A percentile compares a stretch with the other conserved stretches of the same genome.
Conservation (phyloP, 768 basidiomycete species). For the Clitopilus hobsonii region DNA sequence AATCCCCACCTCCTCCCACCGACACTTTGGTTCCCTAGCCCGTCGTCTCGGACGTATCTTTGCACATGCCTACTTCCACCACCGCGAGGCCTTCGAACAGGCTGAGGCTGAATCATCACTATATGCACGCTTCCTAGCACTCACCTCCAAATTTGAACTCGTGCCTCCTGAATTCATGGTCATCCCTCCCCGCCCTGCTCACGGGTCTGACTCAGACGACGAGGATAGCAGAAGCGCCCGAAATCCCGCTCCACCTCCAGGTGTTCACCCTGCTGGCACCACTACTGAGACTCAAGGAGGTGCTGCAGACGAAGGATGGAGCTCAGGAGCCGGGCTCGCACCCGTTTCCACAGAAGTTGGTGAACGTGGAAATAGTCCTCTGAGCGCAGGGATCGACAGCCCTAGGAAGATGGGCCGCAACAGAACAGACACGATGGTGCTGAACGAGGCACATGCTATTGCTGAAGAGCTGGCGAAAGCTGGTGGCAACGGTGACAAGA, state of each 20-base stretch:
- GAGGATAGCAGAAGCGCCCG: conserved; percentile 15
- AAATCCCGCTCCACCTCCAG: neutral
- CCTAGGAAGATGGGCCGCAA: conserved; percentile 46
- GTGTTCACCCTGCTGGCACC: neutral
- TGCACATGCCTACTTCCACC: conserved; percentile 94
- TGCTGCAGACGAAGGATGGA: neutral
- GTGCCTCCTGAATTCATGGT: conserved; percentile 83
- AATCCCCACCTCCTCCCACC: conserved; percentile 73
- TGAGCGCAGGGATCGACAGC: conserved; percentile 23
- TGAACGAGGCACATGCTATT: conserved; percentile 36
- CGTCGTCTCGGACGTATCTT: conserved; percentile 93
- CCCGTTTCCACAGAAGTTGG: neutral
- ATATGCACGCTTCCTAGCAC: conserved; percentile 84
- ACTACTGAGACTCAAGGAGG: neutral
- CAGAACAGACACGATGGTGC: conserved; percentile 75
- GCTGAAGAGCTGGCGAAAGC: conserved; percentile 27
- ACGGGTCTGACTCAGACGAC: conserved; percentile 10
- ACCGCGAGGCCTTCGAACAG: conserved; percentile 87
- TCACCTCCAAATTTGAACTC: conserved; percentile 75
- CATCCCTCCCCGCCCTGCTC: conserved; percentile 45
- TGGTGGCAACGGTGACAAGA: neutral
- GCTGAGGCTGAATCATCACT: conserved; percentile 88
- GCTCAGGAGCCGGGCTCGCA: no score
- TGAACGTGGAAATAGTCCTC: neutral
- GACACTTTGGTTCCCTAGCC: conserved; percentile 88